A percentile compares a stretch with the other conserved stretches of the same genome.
Evolutionary conservation across 768 basidiomycete genomes (phyloP).

Genomic region (Candolleomyces aberdarensis): DNA sequence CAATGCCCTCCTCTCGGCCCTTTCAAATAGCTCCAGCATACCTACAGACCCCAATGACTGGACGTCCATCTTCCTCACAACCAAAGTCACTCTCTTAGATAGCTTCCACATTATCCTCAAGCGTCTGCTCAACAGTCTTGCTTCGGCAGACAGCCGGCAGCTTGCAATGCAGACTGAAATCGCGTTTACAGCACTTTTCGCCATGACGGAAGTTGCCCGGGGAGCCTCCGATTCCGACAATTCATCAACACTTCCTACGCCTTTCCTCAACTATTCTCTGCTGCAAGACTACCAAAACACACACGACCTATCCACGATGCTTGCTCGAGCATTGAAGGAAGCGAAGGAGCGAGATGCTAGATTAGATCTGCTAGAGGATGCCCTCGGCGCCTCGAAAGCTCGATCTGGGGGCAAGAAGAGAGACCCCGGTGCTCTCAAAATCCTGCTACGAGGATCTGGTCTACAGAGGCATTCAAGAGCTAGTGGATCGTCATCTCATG

Average conservation of each 20-base stretch:
- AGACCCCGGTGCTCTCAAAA: constrained; percentile 57
- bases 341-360: constrained; percentile 55
- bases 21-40: constrained; percentile 12
- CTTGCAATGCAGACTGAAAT: constrained; percentile 49
- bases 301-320: constrained; percentile 53
- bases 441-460: constrained; percentile 63
- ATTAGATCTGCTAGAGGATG: constrained; percentile 52
- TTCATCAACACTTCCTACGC: constrained; percentile 31
- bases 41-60: constrained; percentile 51
- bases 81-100: constrained; percentile 72
- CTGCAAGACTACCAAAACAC: constrained; percentile 71
- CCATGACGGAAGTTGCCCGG: constrained; percentile 46
- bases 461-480: constrained; percentile 6
- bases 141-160: constrained; percentile 36
- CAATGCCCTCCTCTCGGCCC: constrained; percentile 23
- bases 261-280: constrained; percentile 67
- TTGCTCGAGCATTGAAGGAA: constrained; percentile 42
- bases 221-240: not conserved
- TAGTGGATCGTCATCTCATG: not conserved
- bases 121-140: constrained; percentile 47
- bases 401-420: constrained; percentile 22
- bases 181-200: constrained; percentile 56
- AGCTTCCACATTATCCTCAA: constrained; percentile 59
- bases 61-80: constrained; percentile 68
- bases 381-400: constrained; percentile 35